These are phyloP conservation scores for Cercophora newfieldiana DNA, from an alignment of 495 filamentous ascomycete genomes.

Conservation along the genomic window DNA sequence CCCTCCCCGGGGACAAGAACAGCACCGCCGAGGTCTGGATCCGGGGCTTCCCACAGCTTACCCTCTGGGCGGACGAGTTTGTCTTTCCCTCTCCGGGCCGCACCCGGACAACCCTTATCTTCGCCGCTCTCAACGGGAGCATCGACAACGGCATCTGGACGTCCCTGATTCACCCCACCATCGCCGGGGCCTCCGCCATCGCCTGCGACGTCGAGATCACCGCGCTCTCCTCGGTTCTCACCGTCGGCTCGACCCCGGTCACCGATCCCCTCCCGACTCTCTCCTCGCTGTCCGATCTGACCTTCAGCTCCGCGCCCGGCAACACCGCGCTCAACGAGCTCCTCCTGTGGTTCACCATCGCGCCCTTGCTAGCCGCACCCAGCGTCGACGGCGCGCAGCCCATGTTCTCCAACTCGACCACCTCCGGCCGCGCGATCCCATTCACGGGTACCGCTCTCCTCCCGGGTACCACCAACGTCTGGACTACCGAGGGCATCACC, in stretches of 20 bases:
- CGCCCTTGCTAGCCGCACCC: constrained; percentile 25
- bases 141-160: constrained; percentile 28
- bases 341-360: constrained; percentile 34
- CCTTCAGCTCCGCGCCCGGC: constrained; percentile 7
- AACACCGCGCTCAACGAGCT: constrained; percentile 31
- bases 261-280: constrained; percentile 14
- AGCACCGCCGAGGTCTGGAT: constrained; percentile 29
- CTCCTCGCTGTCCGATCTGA: constrained; percentile 24
- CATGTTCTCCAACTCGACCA: constrained; percentile 31
- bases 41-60: constrained; percentile 23
- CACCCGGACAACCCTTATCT: constrained; percentile 30
- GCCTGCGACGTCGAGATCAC: constrained; percentile 29
- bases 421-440: constrained; percentile 20
- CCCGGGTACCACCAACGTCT: constrained; percentile 21
- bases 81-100: constrained; percentile 21
- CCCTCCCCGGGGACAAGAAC: constrained; percentile 9
- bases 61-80: constrained; percentile 30
- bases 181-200: constrained; percentile 25
- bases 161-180: constrained; percentile 13
- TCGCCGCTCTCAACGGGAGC: constrained; percentile 35
- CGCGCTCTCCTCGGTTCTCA: constrained; percentile 24
- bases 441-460: constrained; percentile 17
- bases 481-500: constrained; percentile 28
- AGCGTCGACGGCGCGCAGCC: constrained; percentile 32
- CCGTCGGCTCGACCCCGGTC: constrained; percentile 9